phyloP scores from a whole-genome alignment of 345 rosid genomes.

The Gossypium longicalyx region DNA sequence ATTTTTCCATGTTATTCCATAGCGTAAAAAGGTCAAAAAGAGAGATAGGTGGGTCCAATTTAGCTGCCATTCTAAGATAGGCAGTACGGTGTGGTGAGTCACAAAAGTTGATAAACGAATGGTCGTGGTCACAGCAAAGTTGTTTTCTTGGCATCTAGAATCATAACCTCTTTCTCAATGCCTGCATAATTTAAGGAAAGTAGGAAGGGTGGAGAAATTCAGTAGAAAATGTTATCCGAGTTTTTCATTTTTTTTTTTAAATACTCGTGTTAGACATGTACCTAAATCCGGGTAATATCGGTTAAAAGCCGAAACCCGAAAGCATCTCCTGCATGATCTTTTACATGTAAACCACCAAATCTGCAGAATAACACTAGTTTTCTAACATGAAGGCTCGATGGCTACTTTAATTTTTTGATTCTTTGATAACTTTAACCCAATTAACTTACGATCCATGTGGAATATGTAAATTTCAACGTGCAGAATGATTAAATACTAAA shows the following conservation, averaged over 20 bases:
- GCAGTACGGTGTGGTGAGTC: not conserved
- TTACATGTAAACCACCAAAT: conserved; percentile 3
- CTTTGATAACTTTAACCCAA: no score
- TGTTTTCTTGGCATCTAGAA: conserved; percentile 19
- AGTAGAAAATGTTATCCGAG: not conserved
- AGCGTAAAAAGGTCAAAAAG: not conserved
- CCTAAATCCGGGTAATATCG: not conserved
- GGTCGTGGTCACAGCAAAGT: conserved; percentile 17
- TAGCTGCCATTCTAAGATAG: not conserved
- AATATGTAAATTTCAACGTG: not conserved
- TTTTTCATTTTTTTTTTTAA: not conserved
- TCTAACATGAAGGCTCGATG: not conserved
- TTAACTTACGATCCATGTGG: not conserved
- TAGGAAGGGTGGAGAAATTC: not conserved
- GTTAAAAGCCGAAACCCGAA: no score
- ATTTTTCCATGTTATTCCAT: not conserved
- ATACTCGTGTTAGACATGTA: not conserved
- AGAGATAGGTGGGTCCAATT: not conserved
- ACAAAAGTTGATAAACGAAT: conserved; percentile 7
- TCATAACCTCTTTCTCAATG: conserved; percentile 9
- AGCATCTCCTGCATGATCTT: conserved; percentile 6
- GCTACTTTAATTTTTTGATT: not conserved
- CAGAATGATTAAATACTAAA: not conserved
- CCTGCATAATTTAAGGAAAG: not conserved
- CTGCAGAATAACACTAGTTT: not conserved